Evolutionary conservation across 768 basidiomycete genomes (phyloP), one percentile per base, ranked within the genome.

Genomic region (Candolleomyces aberdarensis): DNA sequence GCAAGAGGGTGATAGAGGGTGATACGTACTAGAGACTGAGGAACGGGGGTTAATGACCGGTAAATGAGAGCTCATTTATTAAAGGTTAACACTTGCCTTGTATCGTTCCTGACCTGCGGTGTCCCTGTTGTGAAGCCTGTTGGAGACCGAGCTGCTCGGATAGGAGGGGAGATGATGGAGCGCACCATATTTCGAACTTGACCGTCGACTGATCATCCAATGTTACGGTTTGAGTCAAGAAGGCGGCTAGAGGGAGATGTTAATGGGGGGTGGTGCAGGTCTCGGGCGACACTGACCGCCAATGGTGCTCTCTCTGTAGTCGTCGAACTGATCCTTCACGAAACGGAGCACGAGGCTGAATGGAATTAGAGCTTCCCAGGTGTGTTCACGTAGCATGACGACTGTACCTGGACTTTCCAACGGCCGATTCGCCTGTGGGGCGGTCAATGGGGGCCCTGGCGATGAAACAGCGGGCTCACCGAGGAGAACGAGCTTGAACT

Each of bases 121-220:
- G 76, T 96, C 94, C 94, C 94, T 94, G 62, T 31, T 22, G 10
- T 14, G 15, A 40, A 17, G 8, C 61, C 59, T 46, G 62, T 41
- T 19, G 32, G 13, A 31, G 47, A 22, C 48, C 4, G 17, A 26
- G 4, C 32, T 46, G 58, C 48, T 59, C 36, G 36, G 48, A 56
- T 57, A 56, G 48, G 48, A 22, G 59, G 3, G 29, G 5, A 56
- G 20, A 31, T 31, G 43, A 31, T 31, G 43, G n/a, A 43, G 72
- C 84, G 29, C 70, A 95, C 96, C 95, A 96, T 71, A 96, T 96
- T 79, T 98, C 96, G 71, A 99, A 98, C 82, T 98, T 98, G 70
- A 99, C 92, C 22, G 88, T 88, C 22, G 91, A 91, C 64, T 88
- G 86, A 71, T 95, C 91, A 51, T 95, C 90, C 44, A 97, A 83